Conservation (phyloP, 257 asterid species). For the Forsythia viridissima region DNA sequence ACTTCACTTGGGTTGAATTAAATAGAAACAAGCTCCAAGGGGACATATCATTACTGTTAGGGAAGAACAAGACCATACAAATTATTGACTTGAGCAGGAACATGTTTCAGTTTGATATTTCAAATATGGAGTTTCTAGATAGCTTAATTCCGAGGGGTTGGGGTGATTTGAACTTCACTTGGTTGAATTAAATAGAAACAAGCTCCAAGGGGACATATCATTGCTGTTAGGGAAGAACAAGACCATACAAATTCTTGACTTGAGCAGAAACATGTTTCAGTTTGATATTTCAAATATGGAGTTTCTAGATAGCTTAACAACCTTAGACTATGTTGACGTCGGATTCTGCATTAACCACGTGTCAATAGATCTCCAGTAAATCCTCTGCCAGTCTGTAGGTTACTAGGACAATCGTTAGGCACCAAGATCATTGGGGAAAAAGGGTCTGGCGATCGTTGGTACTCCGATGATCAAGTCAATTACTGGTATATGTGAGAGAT, state of each 20-base stretch:
- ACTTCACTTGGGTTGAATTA: constrained; percentile 36
- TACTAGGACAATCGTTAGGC: too few species aligned
- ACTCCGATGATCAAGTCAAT: too few species aligned
- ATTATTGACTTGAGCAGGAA: constrained; percentile 33
- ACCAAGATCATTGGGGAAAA: too few species aligned
- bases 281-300: constrained; percentile 56
- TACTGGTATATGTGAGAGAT: too few species aligned
- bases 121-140: constrained; percentile 46
- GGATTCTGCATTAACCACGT: too few species aligned
- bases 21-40: constrained; percentile 61
- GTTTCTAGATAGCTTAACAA: constrained; percentile 34
- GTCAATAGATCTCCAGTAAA: too few species aligned
- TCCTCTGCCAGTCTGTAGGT: too few species aligned
- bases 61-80: constrained; percentile 47
- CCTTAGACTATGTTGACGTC: constrained; percentile 24
- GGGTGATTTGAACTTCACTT: constrained; percentile 18
- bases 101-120: constrained; percentile 49
- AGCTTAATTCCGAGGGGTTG: constrained; percentile 22
- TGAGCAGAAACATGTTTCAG: constrained; percentile 55
- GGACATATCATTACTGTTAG: constrained; percentile 50
- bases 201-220: constrained; percentile 27
- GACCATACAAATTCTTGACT: constrained; percentile 24
- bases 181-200: constrained; percentile 28
- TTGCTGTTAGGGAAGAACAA: constrained; percentile 30
- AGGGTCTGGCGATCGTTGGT: too few species aligned